Conservation (phyloP, 805 yeast genomes). For the Teunomyces barrocoloradensis region DNA sequence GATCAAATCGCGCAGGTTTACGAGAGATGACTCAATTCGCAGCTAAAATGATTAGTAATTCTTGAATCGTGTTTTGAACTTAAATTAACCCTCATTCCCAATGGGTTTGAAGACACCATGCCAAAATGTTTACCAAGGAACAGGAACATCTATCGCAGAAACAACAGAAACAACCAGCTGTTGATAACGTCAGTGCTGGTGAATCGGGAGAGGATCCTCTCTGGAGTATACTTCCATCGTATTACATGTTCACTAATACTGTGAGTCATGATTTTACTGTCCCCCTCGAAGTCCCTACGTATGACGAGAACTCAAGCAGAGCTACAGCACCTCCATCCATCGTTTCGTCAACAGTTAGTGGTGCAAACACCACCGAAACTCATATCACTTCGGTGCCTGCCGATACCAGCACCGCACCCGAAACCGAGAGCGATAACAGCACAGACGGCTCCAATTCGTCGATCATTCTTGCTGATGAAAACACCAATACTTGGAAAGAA, state of each 20-base stretch:
- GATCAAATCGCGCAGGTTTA: not conserved
- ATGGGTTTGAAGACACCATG: not conserved
- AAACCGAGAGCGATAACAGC: not conserved
- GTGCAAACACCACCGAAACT: not conserved
- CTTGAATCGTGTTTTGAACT: not conserved
- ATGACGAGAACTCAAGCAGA: not conserved
- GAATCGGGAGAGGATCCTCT: not conserved
- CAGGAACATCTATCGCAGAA: not conserved
- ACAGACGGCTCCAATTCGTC: slow-evolving; percentile 1
- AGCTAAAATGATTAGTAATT: not conserved
- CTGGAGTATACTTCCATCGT: slow-evolving; percentile 33
- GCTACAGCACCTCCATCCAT: not conserved
- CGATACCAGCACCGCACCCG: not conserved
- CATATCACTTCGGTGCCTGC: not conserved
- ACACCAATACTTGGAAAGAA: slow-evolving; percentile 31
- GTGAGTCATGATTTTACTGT: slow-evolving; percentile 1
- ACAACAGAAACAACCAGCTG: not conserved
- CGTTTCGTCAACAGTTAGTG: not conserved
- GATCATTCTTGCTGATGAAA: slow-evolving; percentile 35
- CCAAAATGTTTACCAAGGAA: not conserved
- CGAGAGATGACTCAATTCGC: not conserved
- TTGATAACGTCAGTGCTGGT: not conserved
- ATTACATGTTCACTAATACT: slow-evolving; percentile 28
- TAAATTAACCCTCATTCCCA: not conserved
- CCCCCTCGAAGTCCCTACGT: not conserved